phyloP scores from a whole-genome alignment of 768 basidiomycete genomes.

The Naematelia encephala region DNA sequence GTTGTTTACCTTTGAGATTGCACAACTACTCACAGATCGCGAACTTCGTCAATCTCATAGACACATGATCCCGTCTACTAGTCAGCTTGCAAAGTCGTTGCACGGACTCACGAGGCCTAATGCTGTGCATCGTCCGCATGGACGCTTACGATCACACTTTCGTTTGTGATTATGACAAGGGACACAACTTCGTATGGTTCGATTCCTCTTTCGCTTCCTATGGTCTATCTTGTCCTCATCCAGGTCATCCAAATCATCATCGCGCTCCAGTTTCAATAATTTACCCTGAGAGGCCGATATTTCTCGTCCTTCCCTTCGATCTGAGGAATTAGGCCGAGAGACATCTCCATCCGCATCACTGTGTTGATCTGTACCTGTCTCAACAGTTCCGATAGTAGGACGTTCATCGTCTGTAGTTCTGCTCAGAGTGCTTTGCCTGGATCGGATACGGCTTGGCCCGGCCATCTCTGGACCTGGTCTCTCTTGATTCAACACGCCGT shows the following conservation, averaged over 20 bases:
- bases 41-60: slow-evolving; percentile 75
- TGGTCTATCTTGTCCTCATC: slow-evolving; percentile 48
- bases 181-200: slow-evolving; percentile 80
- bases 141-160: slow-evolving; percentile 90
- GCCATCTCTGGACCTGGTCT: neutral
- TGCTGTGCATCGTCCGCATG: slow-evolving; percentile 85
- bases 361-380: neutral
- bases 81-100: slow-evolving; percentile 7
- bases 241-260: neutral
- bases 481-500: neutral
- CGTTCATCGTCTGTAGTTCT: neutral
- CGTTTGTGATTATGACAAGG: slow-evolving; percentile 88
- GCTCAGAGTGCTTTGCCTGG: slow-evolving; percentile 2
- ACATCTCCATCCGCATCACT: neutral
- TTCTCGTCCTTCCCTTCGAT: neutral
- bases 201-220: slow-evolving; percentile 78
- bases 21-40: slow-evolving; percentile 25
- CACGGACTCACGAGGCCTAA: slow-evolving; percentile 71
- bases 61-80: slow-evolving; percentile 85
- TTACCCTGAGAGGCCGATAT: neutral
- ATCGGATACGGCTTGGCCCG: neutral
- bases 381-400: neutral
- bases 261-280: neutral
- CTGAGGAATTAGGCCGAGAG: neutral
- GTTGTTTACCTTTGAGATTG: too few species aligned